Evolutionary conservation across 257 asterid species (phyloP), one percentile per base, ranked within the genome.

Genomic region (Galeopsis tetrahit): DNA sequence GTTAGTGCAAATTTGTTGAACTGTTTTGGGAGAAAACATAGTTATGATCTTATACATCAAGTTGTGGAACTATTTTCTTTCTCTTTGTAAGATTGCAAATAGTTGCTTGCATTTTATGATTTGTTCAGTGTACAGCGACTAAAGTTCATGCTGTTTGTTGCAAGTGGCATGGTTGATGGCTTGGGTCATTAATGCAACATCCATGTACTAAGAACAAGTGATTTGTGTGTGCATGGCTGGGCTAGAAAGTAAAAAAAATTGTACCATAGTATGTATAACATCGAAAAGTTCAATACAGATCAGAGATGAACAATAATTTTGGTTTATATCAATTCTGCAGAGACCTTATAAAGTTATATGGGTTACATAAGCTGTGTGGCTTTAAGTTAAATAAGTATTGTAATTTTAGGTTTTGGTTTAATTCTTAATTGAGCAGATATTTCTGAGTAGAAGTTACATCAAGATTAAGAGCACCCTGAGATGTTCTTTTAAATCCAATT

Each of bases 11-110:
- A 17, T 17, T 15, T 17, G 34, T 53, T 2, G 32, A 3, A 15
- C 11, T 15, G 60, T 53, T 55, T 55, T 55, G 61, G 35, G 61
- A 55, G 61, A 55, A 17, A 10, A 55, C 34, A 17, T 55, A 55
- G 61, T 55, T 55, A 3, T 10, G 14, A 48, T 48, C 10, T 48
- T 48, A 7, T 3, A n/a, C 14, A n/a, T 49, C 57, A 49, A n/a
- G 28, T n/a, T 49, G 17, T 49, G 7, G 56, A 53, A 53, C 7
- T 49, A n/a, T 49, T 14, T 49, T 53, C 60, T 17, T 17, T 49
- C 28, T 49, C 56, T 49, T 49, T n/a, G 28, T 49, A 4, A 49
- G 56, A 10, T 14, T 49, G 56, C 56, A 49, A 49, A 17, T 21
- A 55, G 61, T 7, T 17, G 11, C 34, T 8, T 21, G n/a, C 34